Evolutionary conservation across 1,284 basidiomycete genomes (phyloP), one percentile per base, ranked within the genome.

Genomic region (Porodaedalea pini): DNA sequence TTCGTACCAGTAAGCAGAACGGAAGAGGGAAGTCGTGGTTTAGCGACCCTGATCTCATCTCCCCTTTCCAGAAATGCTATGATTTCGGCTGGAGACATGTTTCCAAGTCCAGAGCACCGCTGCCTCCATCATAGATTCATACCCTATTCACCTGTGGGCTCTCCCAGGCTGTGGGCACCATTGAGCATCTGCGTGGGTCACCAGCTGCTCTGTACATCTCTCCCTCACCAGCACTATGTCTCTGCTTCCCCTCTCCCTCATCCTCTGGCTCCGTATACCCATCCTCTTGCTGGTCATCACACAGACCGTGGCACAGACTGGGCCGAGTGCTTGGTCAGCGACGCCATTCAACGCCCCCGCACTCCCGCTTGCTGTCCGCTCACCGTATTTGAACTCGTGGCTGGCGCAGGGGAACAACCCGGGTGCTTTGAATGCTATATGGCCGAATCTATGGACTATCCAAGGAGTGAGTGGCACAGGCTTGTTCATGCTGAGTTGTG

Each of bases 331-430:
- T n/a, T 83, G 81, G 82, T 75, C 74, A 4, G 75, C 78, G 8
- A 76, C 76, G 1, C 82, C 82, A 3, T 83, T 84, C 68, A 82
- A 77, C 62, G 81, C 82, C 23, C 73, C 78, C 2, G 72, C 82
- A 0, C 72, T 82, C 52, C 82, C 82, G 10, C 74, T 86, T 23
- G 83, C 83, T n/a, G 83, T 86, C 8, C 75, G 81, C 39, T 75
- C 79, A 2, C 85, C 85, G 2, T 88, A 86, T 64, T 68, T 89
- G 31, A 85, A 80, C 40, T 75, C 79, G 4, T 88, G 85, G 85
- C 73, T 85, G 17, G 69, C 77, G 2, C 83, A 86, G 64, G 74
- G 76, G 1, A 58, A 64, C 25, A 73, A 82, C 6, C 50, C 54
- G 19, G 17, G 3, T n/a, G 6, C 49, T 5, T 23, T 45, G 21